Conservation (phyloP, 805 yeast species). For the Sugiyamaella boreocaroliniensis region DNA sequence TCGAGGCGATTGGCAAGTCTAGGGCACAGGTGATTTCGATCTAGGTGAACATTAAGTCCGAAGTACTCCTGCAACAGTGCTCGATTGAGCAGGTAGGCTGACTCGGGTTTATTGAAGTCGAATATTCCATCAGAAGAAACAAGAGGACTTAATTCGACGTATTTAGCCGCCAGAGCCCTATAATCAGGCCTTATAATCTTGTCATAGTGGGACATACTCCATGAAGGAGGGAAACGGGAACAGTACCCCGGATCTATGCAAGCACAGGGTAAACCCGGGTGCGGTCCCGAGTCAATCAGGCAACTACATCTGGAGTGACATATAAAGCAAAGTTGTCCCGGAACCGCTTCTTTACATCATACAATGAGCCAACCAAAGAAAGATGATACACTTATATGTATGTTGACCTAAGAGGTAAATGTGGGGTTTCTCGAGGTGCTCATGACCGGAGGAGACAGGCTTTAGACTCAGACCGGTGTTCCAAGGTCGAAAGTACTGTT, state of each 20-base stretch:
- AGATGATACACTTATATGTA: constrained; percentile 6
- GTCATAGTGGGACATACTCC: not conserved
- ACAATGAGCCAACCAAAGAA: constrained; percentile 1
- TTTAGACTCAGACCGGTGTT: too few relatives aligned
- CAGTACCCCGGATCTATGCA: not conserved
- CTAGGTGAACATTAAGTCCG: constrained; percentile 11
- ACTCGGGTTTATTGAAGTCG: constrained; percentile 11
- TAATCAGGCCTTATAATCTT: not conserved
- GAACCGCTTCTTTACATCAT: not conserved
- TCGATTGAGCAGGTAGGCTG: constrained; percentile 8
- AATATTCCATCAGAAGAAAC: not conserved
- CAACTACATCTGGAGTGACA: not conserved
- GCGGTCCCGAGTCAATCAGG: not conserved
- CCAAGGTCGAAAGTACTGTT: too few relatives aligned
- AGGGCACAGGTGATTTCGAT: constrained; percentile 16
- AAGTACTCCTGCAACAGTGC: constrained; percentile 14
- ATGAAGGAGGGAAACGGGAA: not conserved
- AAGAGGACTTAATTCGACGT: not conserved
- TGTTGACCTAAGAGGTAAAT: not conserved
- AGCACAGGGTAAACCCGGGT: not conserved
- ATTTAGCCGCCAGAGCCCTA: not conserved
- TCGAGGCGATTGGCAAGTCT: constrained; percentile 25
- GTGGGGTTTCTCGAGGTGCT: too few relatives aligned
- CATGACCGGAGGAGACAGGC: too few relatives aligned
- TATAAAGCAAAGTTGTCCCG: not conserved